Conservation (phyloP, 202 grass and related monocot species). For the Sporobolus alterniflorus region DNA sequence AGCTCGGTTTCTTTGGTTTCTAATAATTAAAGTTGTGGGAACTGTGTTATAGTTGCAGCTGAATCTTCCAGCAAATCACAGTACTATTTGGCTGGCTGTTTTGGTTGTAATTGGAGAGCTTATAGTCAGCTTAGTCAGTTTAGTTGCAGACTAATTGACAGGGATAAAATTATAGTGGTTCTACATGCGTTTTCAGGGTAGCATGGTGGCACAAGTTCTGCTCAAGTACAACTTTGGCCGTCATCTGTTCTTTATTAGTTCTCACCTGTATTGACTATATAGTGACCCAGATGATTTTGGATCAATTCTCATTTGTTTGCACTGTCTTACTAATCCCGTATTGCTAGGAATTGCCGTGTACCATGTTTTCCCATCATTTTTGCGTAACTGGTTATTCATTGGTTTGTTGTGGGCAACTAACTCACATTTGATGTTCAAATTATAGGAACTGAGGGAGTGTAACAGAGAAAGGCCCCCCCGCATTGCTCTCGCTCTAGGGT, state of each 20-base stretch:
- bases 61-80: constrained; percentile 16
- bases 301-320: constrained; percentile 23
- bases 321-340: neutral
- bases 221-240: constrained; percentile 20
- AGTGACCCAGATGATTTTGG: constrained; percentile 35
- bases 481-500: no score
- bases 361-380: neutral
- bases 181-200: constrained; percentile 29
- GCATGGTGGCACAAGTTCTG: constrained; percentile 26
- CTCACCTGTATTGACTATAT: constrained; percentile 44
- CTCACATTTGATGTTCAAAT: neutral
- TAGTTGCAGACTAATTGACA: constrained; percentile 53
- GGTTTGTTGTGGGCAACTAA: neutral
- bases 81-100: constrained; percentile 24
- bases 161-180: constrained; percentile 34
- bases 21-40: constrained; percentile 10
- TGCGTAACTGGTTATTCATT: neutral
- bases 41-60: constrained; percentile 10
- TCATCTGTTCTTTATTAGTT: constrained; percentile 28
- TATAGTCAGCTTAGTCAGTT: constrained; percentile 51
- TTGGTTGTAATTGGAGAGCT: constrained; percentile 49
- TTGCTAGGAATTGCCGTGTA: neutral
- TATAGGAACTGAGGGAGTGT: no score
- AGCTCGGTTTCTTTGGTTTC: constrained; percentile 13
- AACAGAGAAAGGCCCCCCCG: no score